Conservation (phyloP, 225 moss, liverwort and hornwort genomes). For the Sphagnum contortum region DNA sequence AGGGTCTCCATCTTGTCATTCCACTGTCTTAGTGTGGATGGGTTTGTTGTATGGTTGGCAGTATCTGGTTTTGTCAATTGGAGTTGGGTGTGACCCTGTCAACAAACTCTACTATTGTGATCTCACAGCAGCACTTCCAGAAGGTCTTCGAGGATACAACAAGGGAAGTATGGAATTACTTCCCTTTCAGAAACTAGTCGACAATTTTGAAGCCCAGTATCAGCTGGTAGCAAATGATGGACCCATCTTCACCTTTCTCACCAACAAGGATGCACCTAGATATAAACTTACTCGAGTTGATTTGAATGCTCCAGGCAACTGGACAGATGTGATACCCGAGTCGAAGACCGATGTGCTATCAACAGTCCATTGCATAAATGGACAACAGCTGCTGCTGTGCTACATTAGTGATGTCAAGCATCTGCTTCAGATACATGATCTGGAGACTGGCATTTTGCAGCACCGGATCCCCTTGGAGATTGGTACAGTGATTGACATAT, state of each 20-base stretch:
- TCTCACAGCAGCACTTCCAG: conserved; percentile 18
- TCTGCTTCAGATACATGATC: conserved; percentile 27
- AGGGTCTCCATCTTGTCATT: no score
- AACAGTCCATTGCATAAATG: conserved; percentile 33
- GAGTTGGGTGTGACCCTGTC: conserved; percentile 33
- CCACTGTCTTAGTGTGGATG: not conserved
- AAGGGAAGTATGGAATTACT: conserved; percentile 21
- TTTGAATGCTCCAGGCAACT: conserved; percentile 21
- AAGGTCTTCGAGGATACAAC: conserved; percentile 23
- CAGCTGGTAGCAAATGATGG: conserved; percentile 34
- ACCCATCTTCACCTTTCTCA: conserved; percentile 24
- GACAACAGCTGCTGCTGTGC: conserved; percentile 30
- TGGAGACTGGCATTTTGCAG: conserved; percentile 26
- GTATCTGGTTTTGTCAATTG: conserved; percentile 26
- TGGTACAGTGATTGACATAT: conserved; percentile 23
- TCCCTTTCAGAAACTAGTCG: conserved; percentile 36
- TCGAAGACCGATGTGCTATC: conserved; percentile 30
- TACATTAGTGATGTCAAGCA: conserved; percentile 47
- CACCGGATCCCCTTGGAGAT: conserved; percentile 34
- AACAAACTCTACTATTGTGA: conserved; percentile 34
- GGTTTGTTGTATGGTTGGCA: conserved; percentile 7
- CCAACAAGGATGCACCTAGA: conserved; percentile 33
- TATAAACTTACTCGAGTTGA: conserved; percentile 38
- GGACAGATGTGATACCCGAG: conserved; percentile 37
- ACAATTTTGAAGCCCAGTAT: conserved; percentile 38